These are phyloP conservation scores for Isabelozyma heimii DNA, from an alignment of 805 yeast species.

Conservation along the genomic window DNA sequence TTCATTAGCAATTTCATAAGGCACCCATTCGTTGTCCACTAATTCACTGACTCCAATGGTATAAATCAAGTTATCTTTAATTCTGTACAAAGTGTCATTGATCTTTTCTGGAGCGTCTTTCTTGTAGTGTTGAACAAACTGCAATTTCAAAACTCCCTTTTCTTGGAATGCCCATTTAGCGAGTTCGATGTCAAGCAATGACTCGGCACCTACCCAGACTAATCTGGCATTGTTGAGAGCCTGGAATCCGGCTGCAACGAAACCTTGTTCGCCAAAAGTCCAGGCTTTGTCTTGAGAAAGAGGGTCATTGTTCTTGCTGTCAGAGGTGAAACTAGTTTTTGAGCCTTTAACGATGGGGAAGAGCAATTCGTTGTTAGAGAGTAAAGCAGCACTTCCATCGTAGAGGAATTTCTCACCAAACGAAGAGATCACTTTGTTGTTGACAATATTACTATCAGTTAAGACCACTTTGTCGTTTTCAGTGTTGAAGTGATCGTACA, in stretches of 20 bases:
- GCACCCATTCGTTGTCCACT: slow-evolving; percentile 60
- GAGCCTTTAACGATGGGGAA: slow-evolving; percentile 72
- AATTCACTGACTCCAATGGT: slow-evolving; percentile 48
- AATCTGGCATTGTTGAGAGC: slow-evolving; percentile 74
- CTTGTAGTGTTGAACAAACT: slow-evolving; percentile 54
- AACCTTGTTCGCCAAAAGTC: slow-evolving; percentile 81
- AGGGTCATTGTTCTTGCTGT: slow-evolving; percentile 41
- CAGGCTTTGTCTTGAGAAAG: slow-evolving; percentile 53
- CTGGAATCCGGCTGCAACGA: slow-evolving; percentile 74
- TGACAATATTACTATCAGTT: slow-evolving; percentile 25
- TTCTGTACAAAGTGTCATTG: slow-evolving; percentile 54
- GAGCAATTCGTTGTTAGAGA: slow-evolving; percentile 65
- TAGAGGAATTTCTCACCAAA: slow-evolving; percentile 10
- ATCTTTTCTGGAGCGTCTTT: slow-evolving; percentile 41
- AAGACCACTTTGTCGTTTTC: slow-evolving; percentile 27
- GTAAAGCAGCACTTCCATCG: slow-evolving; percentile 64
- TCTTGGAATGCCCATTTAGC: slow-evolving; percentile 72
- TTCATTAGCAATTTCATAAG: slow-evolving; percentile 41
- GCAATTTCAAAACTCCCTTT: slow-evolving; percentile 58
- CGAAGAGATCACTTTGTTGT: slow-evolving; percentile 4
- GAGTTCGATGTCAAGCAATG: slow-evolving; percentile 40
- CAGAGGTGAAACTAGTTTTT: slow-evolving; percentile 56
- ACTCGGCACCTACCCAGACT: slow-evolving; percentile 74
- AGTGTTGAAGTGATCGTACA: slow-evolving; percentile 62
- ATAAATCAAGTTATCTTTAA: slow-evolving; percentile 67